These are phyloP conservation scores for Nasturtium officinale DNA, from an alignment of 345 rosid genomes.

Conservation along the genomic window DNA sequence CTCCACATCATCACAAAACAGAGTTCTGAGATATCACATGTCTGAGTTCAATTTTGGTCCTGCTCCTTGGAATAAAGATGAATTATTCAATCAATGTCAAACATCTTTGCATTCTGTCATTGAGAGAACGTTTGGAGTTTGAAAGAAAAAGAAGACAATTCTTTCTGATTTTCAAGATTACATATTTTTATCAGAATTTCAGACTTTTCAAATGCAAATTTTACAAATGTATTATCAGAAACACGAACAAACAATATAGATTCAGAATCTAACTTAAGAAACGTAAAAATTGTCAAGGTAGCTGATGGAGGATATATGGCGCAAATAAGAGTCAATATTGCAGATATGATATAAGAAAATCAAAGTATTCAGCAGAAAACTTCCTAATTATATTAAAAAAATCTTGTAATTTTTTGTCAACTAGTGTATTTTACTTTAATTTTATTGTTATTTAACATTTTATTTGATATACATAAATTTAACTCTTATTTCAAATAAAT, in stretches of 20 bases:
- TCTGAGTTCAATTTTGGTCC: neutral
- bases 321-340: neutral
- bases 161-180: neutral
- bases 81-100: neutral
- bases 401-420: no score
- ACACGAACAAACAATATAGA: neutral
- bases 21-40: neutral
- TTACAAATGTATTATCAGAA: neutral
- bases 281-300: fast-evolving
- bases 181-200: neutral
- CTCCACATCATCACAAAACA: neutral
- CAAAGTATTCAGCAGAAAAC: neutral
- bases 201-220: neutral
- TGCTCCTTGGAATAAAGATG: neutral
- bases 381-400: no score
- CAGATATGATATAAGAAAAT: neutral
- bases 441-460: no score
- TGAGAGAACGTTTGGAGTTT: neutral
- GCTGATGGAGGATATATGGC: neutral
- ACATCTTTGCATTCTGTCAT: neutral
- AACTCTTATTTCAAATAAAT: no score
- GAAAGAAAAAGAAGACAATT: neutral
- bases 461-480: no score
- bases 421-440: no score
- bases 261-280: neutral